These are phyloP conservation scores for Fusarium musae DNA, from an alignment of 2,329 filamentous ascomycete genomes.

Conservation along the genomic window DNA sequence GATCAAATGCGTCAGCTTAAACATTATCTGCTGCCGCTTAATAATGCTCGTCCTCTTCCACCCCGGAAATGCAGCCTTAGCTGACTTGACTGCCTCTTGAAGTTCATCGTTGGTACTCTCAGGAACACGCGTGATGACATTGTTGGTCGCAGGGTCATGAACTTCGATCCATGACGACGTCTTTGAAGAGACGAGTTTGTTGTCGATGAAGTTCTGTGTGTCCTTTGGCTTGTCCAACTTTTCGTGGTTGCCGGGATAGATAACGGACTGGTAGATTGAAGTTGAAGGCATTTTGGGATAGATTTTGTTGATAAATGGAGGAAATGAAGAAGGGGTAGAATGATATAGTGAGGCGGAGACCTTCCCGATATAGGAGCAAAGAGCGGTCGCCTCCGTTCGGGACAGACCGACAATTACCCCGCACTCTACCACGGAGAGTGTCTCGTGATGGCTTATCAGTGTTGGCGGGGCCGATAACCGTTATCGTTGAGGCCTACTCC, in stretches of 20 bases:
- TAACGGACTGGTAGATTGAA: conserved; percentile 25
- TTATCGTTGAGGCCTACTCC: background rate
- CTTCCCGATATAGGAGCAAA: conserved; percentile 19
- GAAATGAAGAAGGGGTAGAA: background rate
- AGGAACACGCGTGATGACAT: conserved; percentile 79
- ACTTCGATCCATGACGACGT: conserved; percentile 77
- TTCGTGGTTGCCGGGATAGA: conserved; percentile 42
- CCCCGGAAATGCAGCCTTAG: conserved; percentile 73
- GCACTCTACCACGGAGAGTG: conserved; percentile 5
- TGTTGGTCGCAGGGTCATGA: conserved; percentile 82
- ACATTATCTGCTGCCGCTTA: conserved; percentile 79
- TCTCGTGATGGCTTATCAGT: conserved; percentile 26
- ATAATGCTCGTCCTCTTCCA: conserved; percentile 76
- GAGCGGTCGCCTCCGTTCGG: conserved; percentile 29
- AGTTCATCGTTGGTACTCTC: conserved; percentile 78
- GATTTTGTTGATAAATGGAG: background rate
- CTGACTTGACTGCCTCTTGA: conserved; percentile 74
- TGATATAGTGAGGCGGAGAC: conserved; percentile 17
- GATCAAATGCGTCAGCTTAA: conserved; percentile 77
- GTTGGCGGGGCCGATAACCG: conserved; percentile 10
- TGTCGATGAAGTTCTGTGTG: conserved; percentile 80
- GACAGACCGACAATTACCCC: conserved; percentile 35
- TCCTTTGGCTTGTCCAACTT: conserved; percentile 53
- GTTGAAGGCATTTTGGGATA: conserved; percentile 23
- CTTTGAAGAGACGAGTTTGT: conserved; percentile 72